Evolutionary conservation across 352 stramenopile genomes (phyloP).

Genomic region (Phytopythium chamaehyphon): DNA sequence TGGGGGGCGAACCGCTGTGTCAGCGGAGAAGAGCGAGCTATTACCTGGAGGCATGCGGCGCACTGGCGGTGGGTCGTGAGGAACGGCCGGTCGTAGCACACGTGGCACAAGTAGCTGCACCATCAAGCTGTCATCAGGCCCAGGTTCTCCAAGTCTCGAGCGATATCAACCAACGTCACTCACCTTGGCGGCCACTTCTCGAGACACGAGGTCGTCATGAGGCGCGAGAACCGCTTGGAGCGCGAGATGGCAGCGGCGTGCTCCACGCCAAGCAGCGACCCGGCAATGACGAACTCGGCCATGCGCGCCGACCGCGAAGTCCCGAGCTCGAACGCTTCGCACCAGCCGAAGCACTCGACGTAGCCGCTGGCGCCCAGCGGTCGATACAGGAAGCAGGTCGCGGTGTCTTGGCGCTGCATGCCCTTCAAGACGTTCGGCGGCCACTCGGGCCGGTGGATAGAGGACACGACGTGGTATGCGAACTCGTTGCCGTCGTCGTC

Average conservation of each 20-base stretch:
- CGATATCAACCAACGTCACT: not conserved
- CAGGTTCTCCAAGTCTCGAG: not conserved
- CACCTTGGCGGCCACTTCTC: slow-evolving; percentile 25
- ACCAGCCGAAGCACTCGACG: slow-evolving; percentile 36
- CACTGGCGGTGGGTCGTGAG: slow-evolving; percentile 22
- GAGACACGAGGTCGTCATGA: slow-evolving; percentile 18
- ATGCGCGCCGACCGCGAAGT: slow-evolving; percentile 18
- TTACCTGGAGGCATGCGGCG: slow-evolving; percentile 31
- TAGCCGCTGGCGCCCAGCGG: slow-evolving; percentile 15
- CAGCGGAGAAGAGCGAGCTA: no score
- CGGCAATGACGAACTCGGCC: slow-evolving; percentile 29
- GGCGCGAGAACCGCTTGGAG: slow-evolving; percentile 24
- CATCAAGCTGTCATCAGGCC: not conserved
- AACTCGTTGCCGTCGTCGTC: slow-evolving; percentile 29
- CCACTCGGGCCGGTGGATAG: slow-evolving; percentile 40
- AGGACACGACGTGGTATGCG: slow-evolving; percentile 41
- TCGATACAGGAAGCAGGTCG: slow-evolving; percentile 37
- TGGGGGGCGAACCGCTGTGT: no score
- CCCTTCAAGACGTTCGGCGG: slow-evolving; percentile 26
- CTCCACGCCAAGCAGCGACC: slow-evolving; percentile 31
- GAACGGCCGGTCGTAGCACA: slow-evolving; percentile 22
- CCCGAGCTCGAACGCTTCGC: slow-evolving; percentile 29
- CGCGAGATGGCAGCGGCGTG: slow-evolving; percentile 12
- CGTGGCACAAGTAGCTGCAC: slow-evolving; percentile 23
- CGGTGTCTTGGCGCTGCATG: slow-evolving; percentile 26